A percentile compares a stretch with the other conserved stretches of the same genome.
These are phyloP conservation scores for Citrullus colocynthis DNA, from an alignment of 306 rosid genomes.

Conservation along the genomic window DNA sequence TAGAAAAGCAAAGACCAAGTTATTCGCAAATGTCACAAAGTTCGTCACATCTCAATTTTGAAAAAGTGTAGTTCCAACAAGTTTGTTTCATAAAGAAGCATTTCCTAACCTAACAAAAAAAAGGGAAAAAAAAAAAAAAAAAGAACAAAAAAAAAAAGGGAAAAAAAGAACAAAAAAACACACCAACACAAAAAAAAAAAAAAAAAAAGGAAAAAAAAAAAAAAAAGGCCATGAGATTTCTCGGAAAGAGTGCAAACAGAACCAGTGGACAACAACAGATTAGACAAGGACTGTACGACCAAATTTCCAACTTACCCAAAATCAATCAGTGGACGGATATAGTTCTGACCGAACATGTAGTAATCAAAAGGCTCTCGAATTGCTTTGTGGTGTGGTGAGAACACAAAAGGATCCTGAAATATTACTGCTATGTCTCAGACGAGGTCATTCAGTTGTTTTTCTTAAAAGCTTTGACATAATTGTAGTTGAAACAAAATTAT, in stretches of 20 bases:
- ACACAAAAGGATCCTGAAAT: slow-evolving; percentile 88
- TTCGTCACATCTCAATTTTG: not conserved
- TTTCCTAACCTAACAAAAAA: not conserved
- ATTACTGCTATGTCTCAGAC: slow-evolving; percentile 20
- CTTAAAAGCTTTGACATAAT: slow-evolving; percentile 11
- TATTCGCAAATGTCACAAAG: not conserved
- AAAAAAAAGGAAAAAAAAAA: too few relatives aligned
- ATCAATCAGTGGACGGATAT: slow-evolving; percentile 85
- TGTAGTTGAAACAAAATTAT: not conserved
- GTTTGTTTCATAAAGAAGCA: not conserved
- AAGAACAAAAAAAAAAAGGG: too few relatives aligned
- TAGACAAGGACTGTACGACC: slow-evolving; percentile 15
- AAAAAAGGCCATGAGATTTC: not conserved
- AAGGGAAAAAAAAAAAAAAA: not conserved
- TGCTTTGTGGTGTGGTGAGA: slow-evolving; percentile 79
- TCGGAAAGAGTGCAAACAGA: not conserved
- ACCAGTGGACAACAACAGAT: not conserved
- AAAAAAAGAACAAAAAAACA: not conserved
- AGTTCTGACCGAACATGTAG: slow-evolving; percentile 82
- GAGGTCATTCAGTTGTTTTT: slow-evolving; percentile 5
- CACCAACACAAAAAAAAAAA: not conserved
- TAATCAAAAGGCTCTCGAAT: slow-evolving; percentile 94
- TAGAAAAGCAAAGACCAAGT: not conserved
- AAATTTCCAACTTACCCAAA: slow-evolving; percentile 46
- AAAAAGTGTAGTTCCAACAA: not conserved